Conservation (phyloP, 2,329 filamentous ascomycete genomes). For the Aspergillus novoparasiticus region DNA sequence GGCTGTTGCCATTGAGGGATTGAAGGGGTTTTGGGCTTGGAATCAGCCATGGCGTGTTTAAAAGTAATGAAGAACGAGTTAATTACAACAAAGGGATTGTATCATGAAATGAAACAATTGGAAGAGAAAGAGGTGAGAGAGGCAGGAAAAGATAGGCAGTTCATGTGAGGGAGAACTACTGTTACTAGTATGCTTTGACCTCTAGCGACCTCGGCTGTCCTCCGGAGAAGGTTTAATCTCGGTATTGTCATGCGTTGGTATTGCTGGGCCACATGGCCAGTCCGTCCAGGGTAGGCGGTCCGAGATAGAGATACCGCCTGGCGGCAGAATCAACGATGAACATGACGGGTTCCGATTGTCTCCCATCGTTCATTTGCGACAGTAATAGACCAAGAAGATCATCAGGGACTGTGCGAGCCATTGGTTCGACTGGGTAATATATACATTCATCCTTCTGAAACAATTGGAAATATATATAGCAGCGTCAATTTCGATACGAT, state of each 20-base stretch:
- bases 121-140: not conserved
- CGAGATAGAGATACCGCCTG: not conserved
- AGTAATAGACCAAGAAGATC: not conserved
- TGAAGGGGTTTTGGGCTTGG: slow-evolving; percentile 33
- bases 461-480: not conserved
- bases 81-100: not conserved
- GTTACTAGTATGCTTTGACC: too few relatives aligned
- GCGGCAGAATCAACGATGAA: not conserved
- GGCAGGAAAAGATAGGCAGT: not conserved
- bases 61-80: not conserved
- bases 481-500: not conserved
- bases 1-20: slow-evolving; percentile 45
- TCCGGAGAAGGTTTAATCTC: not conserved
- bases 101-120: slow-evolving; percentile 7
- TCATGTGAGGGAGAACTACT: not conserved
- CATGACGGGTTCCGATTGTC: not conserved
- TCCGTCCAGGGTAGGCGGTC: not conserved
- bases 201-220: not conserved
- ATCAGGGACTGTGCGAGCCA: not conserved
- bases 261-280: not conserved
- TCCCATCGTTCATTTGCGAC: not conserved
- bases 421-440: not conserved
- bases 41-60: slow-evolving; percentile 35
- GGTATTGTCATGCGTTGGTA: slow-evolving; percentile 6
- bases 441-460: not conserved